Evolutionary conservation across 371 early-diverging fungal genomes (phyloP).

Genomic region (Mucor piriformis): DNA sequence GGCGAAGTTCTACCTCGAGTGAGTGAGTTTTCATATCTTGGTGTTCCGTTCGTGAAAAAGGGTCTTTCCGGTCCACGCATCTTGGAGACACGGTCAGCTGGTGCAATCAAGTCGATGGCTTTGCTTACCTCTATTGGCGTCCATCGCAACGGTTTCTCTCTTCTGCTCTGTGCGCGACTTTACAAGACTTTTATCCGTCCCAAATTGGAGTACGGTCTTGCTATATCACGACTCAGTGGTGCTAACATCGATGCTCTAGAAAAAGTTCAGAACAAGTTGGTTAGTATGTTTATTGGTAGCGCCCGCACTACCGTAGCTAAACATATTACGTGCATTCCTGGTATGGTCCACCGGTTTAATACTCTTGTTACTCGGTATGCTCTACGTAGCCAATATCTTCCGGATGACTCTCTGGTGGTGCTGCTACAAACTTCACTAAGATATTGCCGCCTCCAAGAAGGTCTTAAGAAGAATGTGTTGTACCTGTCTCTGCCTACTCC

Average conservation of each 20-base stretch:
- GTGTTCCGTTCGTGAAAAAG: conserved; percentile 8
- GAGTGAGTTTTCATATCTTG: conserved; percentile 17
- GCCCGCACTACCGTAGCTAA: neutral
- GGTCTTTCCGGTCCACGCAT: neutral
- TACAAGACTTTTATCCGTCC: neutral
- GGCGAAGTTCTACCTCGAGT: conserved; percentile 10
- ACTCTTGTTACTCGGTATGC: neutral
- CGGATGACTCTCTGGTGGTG: neutral
- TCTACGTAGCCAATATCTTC: neutral
- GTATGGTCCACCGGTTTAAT: neutral
- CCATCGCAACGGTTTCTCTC: neutral
- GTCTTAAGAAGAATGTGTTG: neutral
- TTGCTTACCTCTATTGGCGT: conserved; percentile 5
- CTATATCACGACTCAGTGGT: neutral
- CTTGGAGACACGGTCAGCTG: neutral
- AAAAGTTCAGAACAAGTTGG: neutral
- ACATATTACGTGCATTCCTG: neutral
- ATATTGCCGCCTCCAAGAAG: neutral
- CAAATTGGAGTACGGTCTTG: neutral
- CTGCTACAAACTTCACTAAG: neutral
- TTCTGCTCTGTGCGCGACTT: neutral
- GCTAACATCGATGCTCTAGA: neutral
- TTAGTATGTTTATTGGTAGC: neutral
- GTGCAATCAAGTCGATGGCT: conserved; percentile 1
- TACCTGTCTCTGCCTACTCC: neutral